These are phyloP conservation scores for Lasiosphaeris hirsuta DNA, from an alignment of 495 filamentous ascomycete genomes.

Conservation along the genomic window DNA sequence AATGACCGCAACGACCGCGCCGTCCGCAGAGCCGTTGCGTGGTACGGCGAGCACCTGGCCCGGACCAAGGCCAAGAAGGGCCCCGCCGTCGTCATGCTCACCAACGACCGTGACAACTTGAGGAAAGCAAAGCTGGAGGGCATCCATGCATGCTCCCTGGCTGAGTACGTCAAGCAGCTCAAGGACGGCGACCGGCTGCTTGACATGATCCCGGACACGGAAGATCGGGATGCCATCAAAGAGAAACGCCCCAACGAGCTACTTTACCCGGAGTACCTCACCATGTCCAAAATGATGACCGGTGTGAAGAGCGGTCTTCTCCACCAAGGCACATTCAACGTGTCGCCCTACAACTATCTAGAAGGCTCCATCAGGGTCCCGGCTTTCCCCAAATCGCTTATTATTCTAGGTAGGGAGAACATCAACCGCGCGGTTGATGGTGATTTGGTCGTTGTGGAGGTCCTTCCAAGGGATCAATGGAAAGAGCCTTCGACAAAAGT, in stretches of 20 bases:
- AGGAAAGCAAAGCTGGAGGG: constrained; percentile 74
- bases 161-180: constrained; percentile 76
- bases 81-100: constrained; percentile 87
- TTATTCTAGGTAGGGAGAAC: constrained; percentile 91
- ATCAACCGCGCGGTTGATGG: constrained; percentile 92
- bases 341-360: constrained; percentile 95
- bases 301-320: constrained; percentile 79
- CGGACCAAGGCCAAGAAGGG: constrained; percentile 56
- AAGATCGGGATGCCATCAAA: constrained; percentile 61
- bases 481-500: constrained; percentile 92
- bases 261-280: constrained; percentile 78
- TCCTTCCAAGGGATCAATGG: constrained; percentile 92
- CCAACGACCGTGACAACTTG: constrained; percentile 85
- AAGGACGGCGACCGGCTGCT: constrained; percentile 79
- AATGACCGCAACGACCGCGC: constrained; percentile 96
- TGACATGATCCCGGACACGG: constrained; percentile 87
- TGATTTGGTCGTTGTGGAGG: constrained; percentile 86
- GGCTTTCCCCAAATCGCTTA: constrained; percentile 80
- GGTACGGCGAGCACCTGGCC: constrained; percentile 81
- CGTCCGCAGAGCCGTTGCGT: constrained; percentile 78
- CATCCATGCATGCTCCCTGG: constrained; percentile 62
- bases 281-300: constrained; percentile 92
- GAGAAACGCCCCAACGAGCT: constrained; percentile 61
- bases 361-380: constrained; percentile 88
- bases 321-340: constrained; percentile 92